Conservation (phyloP, 257 asterid genomes). For the Solanum clarkiae region DNA sequence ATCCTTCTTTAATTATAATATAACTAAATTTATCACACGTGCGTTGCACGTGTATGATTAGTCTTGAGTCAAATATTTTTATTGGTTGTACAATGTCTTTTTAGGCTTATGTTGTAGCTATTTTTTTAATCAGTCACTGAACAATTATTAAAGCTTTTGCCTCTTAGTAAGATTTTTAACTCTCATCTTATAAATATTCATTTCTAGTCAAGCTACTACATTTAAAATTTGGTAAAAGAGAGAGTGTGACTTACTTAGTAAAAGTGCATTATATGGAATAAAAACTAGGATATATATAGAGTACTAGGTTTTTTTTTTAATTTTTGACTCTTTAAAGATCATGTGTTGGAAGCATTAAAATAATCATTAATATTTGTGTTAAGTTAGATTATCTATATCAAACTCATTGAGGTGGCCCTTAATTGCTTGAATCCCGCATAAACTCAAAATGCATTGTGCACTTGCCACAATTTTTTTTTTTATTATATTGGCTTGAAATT, state of each 20-base stretch:
- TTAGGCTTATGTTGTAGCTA: too few species aligned
- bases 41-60: too few species aligned
- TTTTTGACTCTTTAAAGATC: background rate
- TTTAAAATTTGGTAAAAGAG: background rate
- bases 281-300: background rate
- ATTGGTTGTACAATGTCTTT: too few species aligned
- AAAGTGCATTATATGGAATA: background rate
- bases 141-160: too few species aligned
- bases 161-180: background rate
- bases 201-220: background rate
- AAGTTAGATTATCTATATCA: background rate
- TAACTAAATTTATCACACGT: too few species aligned
- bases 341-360: fast-evolving
- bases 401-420: too few species aligned
- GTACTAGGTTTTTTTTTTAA: background rate
- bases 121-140: too few species aligned
- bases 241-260: background rate
- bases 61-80: too few species aligned
- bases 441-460: background rate
- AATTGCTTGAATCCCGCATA: too few species aligned
- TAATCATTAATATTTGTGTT: too few species aligned
- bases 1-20: background rate
- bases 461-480: too few species aligned
- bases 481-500: too few species aligned
- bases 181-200: background rate